phyloP scores from a whole-genome alignment of 2,329 filamentous ascomycete genomes.

The Alternaria conjuncta region DNA sequence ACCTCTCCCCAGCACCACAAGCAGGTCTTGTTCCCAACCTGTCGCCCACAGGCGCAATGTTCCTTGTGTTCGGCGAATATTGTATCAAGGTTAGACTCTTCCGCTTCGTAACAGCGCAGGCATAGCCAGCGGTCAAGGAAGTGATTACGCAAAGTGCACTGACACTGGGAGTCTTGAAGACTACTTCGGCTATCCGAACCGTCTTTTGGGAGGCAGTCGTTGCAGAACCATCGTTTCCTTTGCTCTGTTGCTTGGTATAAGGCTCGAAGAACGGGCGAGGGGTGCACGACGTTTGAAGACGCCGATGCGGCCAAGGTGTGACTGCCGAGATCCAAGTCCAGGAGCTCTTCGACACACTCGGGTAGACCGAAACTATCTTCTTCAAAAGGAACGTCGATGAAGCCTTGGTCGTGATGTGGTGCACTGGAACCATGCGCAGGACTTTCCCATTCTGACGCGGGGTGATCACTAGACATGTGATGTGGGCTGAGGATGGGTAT shows the following conservation, averaged over 20 bases:
- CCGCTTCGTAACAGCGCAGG: slow-evolving; percentile 25
- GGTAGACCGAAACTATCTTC: slow-evolving; percentile 20
- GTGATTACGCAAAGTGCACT: slow-evolving; percentile 24
- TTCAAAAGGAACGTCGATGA: slow-evolving; percentile 38
- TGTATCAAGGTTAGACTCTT: slow-evolving; percentile 10
- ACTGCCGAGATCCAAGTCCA: slow-evolving; percentile 34
- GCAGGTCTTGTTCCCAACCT: slow-evolving; percentile 11
- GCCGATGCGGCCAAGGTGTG: slow-evolving; percentile 22
- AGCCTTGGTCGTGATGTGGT: slow-evolving; percentile 42
- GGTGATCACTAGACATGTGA: slow-evolving; percentile 21
- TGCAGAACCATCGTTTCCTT: slow-evolving; percentile 23
- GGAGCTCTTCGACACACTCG: slow-evolving; percentile 32
- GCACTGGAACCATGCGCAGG: slow-evolving; percentile 7
- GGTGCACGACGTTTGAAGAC: slow-evolving; percentile 24
- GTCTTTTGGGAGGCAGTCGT: slow-evolving; percentile 2
- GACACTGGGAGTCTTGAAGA: slow-evolving; percentile 6
- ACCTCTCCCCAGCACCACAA: slow-evolving; percentile 26
- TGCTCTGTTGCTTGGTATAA: slow-evolving; percentile 33
- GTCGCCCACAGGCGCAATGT: slow-evolving; percentile 15
- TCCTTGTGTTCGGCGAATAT: background rate
- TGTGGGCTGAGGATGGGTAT: slow-evolving; percentile 39
- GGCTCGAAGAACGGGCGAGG: slow-evolving; percentile 34
- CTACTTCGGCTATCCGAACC: background rate
- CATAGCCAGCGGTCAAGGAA: slow-evolving; percentile 34
- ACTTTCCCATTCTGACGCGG: slow-evolving; percentile 11